phyloP scores from a whole-genome alignment of 1,139 yeast species.

The Sugiyamaella neomexicana region DNA sequence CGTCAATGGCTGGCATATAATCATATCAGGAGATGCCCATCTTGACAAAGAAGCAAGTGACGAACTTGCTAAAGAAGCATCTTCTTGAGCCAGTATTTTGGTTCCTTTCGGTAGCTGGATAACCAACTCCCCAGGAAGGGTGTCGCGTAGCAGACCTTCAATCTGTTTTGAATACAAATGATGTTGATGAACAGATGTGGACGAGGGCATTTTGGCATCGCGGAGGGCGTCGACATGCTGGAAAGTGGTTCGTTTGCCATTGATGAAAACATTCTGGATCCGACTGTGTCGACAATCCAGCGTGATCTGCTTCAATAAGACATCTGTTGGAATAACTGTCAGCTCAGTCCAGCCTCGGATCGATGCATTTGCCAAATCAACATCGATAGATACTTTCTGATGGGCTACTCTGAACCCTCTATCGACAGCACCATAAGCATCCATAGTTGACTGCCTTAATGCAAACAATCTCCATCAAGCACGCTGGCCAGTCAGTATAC shows the following conservation, averaged over 20 bases:
- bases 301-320: constrained; percentile 56
- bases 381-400: constrained; percentile 67
- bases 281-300: constrained; percentile 81
- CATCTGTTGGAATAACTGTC: constrained; percentile 70
- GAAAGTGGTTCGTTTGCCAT: constrained; percentile 54
- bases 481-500: constrained; percentile 1
- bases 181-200: constrained; percentile 11
- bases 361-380: constrained; percentile 55
- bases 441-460: constrained; percentile 4
- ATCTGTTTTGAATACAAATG: constrained; percentile 64
- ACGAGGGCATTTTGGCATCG: constrained; percentile 46
- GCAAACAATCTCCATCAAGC: neutral
- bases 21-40: constrained; percentile 21
- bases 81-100: constrained; percentile 44
- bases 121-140: constrained; percentile 64
- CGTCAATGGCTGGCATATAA: constrained; percentile 56
- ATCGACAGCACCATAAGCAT: constrained; percentile 15
- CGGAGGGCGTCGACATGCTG: constrained; percentile 51
- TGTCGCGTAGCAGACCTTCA: constrained; percentile 55
- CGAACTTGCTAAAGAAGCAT: constrained; percentile 40
- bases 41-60: constrained; percentile 19
- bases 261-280: constrained; percentile 63
- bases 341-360: constrained; percentile 80
- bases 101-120: constrained; percentile 73
- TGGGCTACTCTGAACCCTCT: constrained; percentile 48